A percentile compares a stretch with the other conserved stretches of the same genome.
phyloP scores from a whole-genome alignment of 2,329 filamentous ascomycete species.

The Pleomassaria siparia region DNA sequence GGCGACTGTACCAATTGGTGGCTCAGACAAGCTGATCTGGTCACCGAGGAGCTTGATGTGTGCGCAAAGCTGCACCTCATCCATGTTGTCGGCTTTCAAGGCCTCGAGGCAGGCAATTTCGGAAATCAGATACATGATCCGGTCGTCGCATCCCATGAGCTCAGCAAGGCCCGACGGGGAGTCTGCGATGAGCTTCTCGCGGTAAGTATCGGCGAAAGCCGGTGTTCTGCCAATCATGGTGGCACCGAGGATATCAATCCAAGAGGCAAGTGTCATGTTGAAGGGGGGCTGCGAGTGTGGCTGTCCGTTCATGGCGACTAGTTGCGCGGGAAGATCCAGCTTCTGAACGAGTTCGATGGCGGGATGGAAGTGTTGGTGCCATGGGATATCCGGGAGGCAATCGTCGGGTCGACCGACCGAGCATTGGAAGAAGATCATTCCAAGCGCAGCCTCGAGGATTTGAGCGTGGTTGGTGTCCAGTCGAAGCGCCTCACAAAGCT shows the following conservation, averaged over 20 bases:
- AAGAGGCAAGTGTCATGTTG: constrained; percentile 91
- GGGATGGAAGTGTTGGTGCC: constrained; percentile 96
- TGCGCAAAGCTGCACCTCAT: constrained; percentile 81
- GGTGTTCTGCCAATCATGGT: constrained; percentile 88
- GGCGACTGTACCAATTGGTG: constrained; percentile 49
- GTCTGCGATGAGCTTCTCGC: constrained; percentile 78
- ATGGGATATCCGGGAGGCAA: constrained; percentile 84
- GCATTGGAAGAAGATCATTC: constrained; percentile 96
- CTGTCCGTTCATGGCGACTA: constrained; percentile 61
- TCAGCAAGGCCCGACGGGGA: constrained; percentile 76
- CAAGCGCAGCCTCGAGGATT: constrained; percentile 88
- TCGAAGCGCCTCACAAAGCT: constrained; percentile 79
- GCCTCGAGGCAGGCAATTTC: constrained; percentile 96
- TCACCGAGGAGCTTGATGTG: constrained; percentile 87
- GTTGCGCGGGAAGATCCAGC: constrained; percentile 72
- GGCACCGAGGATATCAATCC: constrained; percentile 96
- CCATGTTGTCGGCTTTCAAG: constrained; percentile 74
- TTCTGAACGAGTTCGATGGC: constrained; percentile 82
- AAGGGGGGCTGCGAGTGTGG: constrained; percentile 72
- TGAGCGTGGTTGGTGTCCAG: constrained; percentile 80
- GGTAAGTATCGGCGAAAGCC: constrained; percentile 90
- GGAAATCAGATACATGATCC: constrained; percentile 96
- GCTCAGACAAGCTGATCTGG: constrained; percentile 81
- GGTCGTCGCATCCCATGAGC: constrained; percentile 96
- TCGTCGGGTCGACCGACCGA: constrained; percentile 86